Base-by-base conservation (phyloP, 176 grass and related monocot genomes). In the Eragrostis nindensis region DNA sequence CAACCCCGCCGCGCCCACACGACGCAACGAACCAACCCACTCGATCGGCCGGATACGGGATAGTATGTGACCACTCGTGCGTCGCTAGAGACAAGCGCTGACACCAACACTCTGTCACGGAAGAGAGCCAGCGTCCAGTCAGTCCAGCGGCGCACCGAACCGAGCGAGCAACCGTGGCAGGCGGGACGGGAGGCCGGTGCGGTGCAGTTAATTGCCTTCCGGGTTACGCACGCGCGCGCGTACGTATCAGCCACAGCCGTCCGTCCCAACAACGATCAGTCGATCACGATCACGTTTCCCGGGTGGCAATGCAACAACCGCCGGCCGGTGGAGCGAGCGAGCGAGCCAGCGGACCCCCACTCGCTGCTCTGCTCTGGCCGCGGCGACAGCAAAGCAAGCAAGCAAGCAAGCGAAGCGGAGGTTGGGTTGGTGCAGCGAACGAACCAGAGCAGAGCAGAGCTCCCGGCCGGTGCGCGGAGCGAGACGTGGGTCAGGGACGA, bases 91-190 rank as follows among this genome's bases (percentile, higher is more conserved):
- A 64, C 87, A 82, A n/a, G 11, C 55, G 55, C 55, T 57, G 21
- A 57, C 55, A 57, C 55, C 55, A 71, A 66, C 82, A 85, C 48
- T 81, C 82, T 89, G 83, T 73, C 82, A 81, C 76, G 1, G 67
- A 80, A 56, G 32, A 36, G 32, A 36, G 4, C n/a, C n/a, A n/a
- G n/a, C 32, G 32, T 36, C 32, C 32, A 36, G n/a, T n/a, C n/a
- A n/a, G 45, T 53, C 76, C 52, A 18, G 13, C 27, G 80, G 59
- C 30, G 42, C 48, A 14, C 59, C 22, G 66, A 54, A 63, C 80
- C 32, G 32, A 70, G 32, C 30, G 62, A 48, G 70, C 79, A 36
- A 32, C 62, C 7, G 40, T 11, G 7, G 32, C 5, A n/a, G 56
- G 16, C 62, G 19, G 30, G 30, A 44, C 3, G 4, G 38, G 61